Conservation (phyloP, 2,329 filamentous ascomycete genomes). For the Ophiostoma novo-ulmi region DNA sequence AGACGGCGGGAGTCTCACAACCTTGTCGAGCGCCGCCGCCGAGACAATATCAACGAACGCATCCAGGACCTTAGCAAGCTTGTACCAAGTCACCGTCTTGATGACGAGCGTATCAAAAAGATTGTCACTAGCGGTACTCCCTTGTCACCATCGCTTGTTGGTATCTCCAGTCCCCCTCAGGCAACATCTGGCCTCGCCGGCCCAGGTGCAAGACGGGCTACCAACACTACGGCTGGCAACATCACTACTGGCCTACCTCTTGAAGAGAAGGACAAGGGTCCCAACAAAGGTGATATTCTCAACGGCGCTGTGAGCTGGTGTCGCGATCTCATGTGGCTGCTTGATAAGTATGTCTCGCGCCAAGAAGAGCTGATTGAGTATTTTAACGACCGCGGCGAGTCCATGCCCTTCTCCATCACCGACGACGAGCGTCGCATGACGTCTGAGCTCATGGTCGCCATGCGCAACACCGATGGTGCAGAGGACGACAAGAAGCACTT, state of each 20-base stretch:
- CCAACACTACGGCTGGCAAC: conserved; percentile 63
- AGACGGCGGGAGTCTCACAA: conserved; percentile 92
- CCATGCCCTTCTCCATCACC: conserved; percentile 73
- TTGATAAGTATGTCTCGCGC: conserved; percentile 82
- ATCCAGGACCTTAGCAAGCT: conserved; percentile 95
- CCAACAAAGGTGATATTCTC: conserved; percentile 97
- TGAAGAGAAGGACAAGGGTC: conserved; percentile 97
- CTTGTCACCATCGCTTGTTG: conserved; percentile 73
- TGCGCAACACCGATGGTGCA: conserved; percentile 65
- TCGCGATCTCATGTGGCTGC: conserved; percentile 94
- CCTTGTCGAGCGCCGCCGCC: conserved; percentile 84
- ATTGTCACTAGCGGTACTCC: conserved; percentile 89
- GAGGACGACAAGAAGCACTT: conserved; percentile 42
- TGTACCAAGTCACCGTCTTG: conserved; percentile 84
- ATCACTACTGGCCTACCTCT: conserved; percentile 90
- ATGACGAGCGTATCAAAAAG: conserved; percentile 96
- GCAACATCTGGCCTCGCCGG: conserved; percentile 86
- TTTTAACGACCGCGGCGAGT: conserved; percentile 66
- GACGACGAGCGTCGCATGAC: conserved; percentile 97
- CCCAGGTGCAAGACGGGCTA: conserved; percentile 73
- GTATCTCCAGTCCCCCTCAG: conserved; percentile 61
- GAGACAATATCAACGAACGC: conserved; percentile 97
- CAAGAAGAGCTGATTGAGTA: conserved; percentile 79
- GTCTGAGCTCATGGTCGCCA: conserved; percentile 80
- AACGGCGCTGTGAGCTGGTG: conserved; percentile 98